A percentile compares a stretch with the other conserved stretches of the same genome.
Evolutionary conservation across 169 alveolate species (phyloP).

Genomic region (Plasmodium gonderi): DNA sequence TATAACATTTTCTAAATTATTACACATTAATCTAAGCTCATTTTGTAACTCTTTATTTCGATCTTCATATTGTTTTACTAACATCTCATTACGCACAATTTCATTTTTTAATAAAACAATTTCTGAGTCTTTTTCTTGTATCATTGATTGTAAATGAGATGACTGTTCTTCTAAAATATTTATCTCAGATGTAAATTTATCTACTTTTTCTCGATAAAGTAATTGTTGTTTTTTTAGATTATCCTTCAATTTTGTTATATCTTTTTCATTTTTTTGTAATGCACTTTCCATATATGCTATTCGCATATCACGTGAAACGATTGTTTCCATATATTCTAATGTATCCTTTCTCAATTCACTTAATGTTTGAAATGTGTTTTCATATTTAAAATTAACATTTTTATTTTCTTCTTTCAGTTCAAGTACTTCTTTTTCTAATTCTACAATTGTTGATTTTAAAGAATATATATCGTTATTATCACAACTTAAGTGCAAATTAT

Average conservation of each 20-base stretch:
- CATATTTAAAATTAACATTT: conserved; percentile 69
- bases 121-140: conserved; percentile 74
- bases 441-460: conserved; percentile 49
- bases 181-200: conserved; percentile 38
- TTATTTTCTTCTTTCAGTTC: conserved; percentile 73
- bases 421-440: conserved; percentile 61
- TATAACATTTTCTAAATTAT: conserved; percentile 70
- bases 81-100: conserved; percentile 56
- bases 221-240: conserved; percentile 34
- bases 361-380: conserved; percentile 68
- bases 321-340: conserved; percentile 74
- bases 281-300: conserved; percentile 73
- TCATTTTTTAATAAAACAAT: conserved; percentile 71
- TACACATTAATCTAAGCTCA: conserved; percentile 69
- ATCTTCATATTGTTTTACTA: conserved; percentile 64
- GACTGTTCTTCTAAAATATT: conserved; percentile 65
- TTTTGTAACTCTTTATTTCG: conserved; percentile 71
- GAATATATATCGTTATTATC: conserved; percentile 31
- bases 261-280: conserved; percentile 72
- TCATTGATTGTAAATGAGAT: conserved; percentile 60
- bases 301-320: conserved; percentile 74
- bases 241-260: conserved; percentile 40
- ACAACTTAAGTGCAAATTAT: background rate
- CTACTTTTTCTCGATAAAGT: conserved; percentile 25
- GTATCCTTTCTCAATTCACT: conserved; percentile 74